Percentiles rank a stretch among this genome's conserved stretches.
Conservation (phyloP, 2,329 filamentous ascomycete genomes). For the Ophiobolus disseminans region DNA sequence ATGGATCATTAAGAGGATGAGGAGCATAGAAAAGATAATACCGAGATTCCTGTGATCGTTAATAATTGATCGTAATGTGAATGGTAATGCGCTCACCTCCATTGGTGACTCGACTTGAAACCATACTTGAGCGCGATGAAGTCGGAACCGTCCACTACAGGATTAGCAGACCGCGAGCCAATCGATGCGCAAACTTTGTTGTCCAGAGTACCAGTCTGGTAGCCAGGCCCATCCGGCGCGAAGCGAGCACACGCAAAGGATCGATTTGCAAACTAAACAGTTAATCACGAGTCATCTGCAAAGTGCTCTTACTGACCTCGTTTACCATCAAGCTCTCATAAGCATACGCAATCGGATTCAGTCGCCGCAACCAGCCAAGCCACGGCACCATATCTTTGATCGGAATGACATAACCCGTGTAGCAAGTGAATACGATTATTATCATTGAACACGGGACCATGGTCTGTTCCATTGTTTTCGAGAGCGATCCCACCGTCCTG, state of each 20-base stretch:
- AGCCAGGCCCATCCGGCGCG: constrained; percentile 27
- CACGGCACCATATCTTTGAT: constrained; percentile 71
- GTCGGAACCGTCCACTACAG: constrained; percentile 39
- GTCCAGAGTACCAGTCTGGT: constrained; percentile 20
- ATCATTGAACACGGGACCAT: constrained; percentile 17
- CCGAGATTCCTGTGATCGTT: too few species aligned
- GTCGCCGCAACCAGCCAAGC: constrained; percentile 81
- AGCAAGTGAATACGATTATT: constrained; percentile 43
- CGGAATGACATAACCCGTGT: constrained; percentile 62
- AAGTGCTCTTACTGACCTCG: constrained; percentile 58
- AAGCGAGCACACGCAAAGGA: constrained; percentile 57
- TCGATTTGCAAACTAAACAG: too few species aligned
- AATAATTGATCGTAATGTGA: too few species aligned
- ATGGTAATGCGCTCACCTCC: too few species aligned
- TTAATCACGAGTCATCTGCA: too few species aligned
- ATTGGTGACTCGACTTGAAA: constrained; percentile 15
- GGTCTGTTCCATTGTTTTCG: constrained; percentile 65
- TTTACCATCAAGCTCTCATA: constrained; percentile 81
- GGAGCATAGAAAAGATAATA: constrained; percentile 46
- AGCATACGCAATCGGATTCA: constrained; percentile 76
- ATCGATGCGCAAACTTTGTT: constrained; percentile 39
- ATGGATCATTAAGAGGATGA: constrained; percentile 36
- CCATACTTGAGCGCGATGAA: constrained; percentile 21
- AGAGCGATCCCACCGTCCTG: constrained; percentile 61
- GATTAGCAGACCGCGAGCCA: constrained; percentile 27